Evolutionary conservation across 1,284 basidiomycete genomes (phyloP).

Genomic region (Veloporphyrellus conicus): DNA sequence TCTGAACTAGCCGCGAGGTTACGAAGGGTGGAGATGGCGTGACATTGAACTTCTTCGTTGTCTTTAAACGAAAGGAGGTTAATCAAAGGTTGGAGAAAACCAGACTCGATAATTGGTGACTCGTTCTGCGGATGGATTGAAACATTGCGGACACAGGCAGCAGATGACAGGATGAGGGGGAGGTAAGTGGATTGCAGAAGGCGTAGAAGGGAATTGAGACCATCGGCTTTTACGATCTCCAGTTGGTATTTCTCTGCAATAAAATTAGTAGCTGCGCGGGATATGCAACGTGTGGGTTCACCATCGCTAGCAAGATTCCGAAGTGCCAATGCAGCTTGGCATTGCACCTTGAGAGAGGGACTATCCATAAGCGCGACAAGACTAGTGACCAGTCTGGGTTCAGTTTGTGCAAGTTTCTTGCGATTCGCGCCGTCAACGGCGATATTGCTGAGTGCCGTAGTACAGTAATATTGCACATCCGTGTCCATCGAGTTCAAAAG

Average conservation of each 20-base stretch:
- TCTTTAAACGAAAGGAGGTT: constrained; percentile 96
- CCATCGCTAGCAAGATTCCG: constrained; percentile 97
- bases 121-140: constrained; percentile 99
- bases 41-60: constrained; percentile 99
- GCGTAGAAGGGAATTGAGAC: constrained; percentile 87
- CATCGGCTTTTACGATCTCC: constrained; percentile 96
- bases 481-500: constrained; percentile 96
- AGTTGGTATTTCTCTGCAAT: constrained; percentile 93
- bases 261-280: constrained; percentile 2
- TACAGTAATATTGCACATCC: constrained; percentile 99
- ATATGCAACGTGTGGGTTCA: constrained; percentile 30
- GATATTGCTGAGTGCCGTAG: constrained; percentile 97
- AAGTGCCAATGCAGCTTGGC: constrained; percentile 94
- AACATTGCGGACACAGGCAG: constrained; percentile 98
- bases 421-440: constrained; percentile 93
- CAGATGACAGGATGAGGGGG: constrained; percentile 97
- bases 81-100: constrained; percentile 94
- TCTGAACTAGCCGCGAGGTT: constrained; percentile 97
- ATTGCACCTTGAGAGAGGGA: constrained; percentile 96
- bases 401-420: constrained; percentile 92
- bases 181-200: constrained; percentile 96
- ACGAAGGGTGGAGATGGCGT: constrained; percentile 97
- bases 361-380: constrained; percentile 97
- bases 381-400: constrained; percentile 93
- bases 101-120: constrained; percentile 98